A percentile compares a stretch with the other conserved stretches of the same genome.
Evolutionary conservation across 768 basidiomycete species (phyloP).

Genomic region (Suillus ampliporus): DNA sequence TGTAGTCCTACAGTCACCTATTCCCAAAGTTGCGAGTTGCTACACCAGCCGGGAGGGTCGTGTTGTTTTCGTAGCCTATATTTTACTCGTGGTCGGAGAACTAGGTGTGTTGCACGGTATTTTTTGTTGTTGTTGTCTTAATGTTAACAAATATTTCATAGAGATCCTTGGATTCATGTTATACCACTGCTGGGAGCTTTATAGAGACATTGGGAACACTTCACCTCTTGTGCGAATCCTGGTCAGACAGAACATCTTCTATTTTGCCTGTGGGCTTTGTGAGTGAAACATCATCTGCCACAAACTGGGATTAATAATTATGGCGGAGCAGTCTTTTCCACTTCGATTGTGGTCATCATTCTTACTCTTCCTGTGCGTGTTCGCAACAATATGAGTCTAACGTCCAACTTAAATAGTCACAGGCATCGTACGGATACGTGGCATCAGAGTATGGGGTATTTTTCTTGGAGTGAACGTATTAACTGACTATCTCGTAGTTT

Average conservation of each 20-base stretch:
- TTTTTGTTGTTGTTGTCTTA: not conserved
- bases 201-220: not conserved
- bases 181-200: not conserved
- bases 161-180: not conserved
- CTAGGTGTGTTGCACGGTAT: not conserved
- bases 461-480: not conserved
- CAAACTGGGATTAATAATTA: not conserved
- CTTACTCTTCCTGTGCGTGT: not conserved
- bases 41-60: not conserved
- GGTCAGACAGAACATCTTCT: not conserved
- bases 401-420: not conserved
- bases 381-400: too few species aligned
- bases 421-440: not conserved
- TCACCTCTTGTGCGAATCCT: not conserved
- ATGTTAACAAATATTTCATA: not conserved
- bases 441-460: not conserved
- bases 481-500: not conserved
- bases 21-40: not conserved
- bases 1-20: not conserved
- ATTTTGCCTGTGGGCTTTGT: conserved; percentile 2
- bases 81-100: not conserved
- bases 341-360: not conserved
- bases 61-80: not conserved
- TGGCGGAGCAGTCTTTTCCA: not conserved
- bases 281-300: not conserved